Conservation (phyloP, 495 filamentous ascomycete species). For the Aspergillus funiculosus region DNA sequence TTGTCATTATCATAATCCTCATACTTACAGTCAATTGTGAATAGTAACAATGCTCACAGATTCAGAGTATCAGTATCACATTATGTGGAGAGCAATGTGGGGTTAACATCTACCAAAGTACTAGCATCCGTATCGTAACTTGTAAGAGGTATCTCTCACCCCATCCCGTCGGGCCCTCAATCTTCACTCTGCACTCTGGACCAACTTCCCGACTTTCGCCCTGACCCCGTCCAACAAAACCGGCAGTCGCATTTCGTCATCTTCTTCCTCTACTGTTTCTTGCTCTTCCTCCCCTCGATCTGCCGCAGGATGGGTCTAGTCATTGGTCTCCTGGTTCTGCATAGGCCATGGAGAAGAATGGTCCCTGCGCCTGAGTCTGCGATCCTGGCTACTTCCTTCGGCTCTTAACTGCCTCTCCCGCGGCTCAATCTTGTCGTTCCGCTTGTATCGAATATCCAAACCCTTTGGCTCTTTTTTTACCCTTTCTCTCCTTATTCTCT, state of each 20-base stretch:
- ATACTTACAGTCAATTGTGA: too few species aligned
- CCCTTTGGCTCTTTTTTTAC: not conserved
- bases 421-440: slow-evolving; percentile 6
- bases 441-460: slow-evolving; percentile 6
- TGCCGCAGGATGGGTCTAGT: slow-evolving; percentile 19
- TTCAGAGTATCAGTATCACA: too few species aligned
- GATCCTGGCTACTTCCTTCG: not conserved
- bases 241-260: too few species aligned
- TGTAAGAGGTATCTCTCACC: too few species aligned
- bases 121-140: too few species aligned
- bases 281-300: slow-evolving; percentile 3
- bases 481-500: not conserved
- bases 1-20: too few species aligned
- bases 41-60: too few species aligned
- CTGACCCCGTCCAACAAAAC: slow-evolving; percentile 12
- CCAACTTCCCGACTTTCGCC: slow-evolving; percentile 23
- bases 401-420: slow-evolving; percentile 1
- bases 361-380: too few species aligned
- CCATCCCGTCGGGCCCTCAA: slow-evolving; percentile 1
- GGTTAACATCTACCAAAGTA: too few species aligned
- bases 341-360: slow-evolving; percentile 6
- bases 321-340: slow-evolving; percentile 9
- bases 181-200: too few species aligned
- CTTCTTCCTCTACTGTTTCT: slow-evolving; percentile 8
- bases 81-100: too few species aligned